phyloP scores from a whole-genome alignment of 2,329 filamentous ascomycete genomes.

The Colletotrichum sp. region DNA sequence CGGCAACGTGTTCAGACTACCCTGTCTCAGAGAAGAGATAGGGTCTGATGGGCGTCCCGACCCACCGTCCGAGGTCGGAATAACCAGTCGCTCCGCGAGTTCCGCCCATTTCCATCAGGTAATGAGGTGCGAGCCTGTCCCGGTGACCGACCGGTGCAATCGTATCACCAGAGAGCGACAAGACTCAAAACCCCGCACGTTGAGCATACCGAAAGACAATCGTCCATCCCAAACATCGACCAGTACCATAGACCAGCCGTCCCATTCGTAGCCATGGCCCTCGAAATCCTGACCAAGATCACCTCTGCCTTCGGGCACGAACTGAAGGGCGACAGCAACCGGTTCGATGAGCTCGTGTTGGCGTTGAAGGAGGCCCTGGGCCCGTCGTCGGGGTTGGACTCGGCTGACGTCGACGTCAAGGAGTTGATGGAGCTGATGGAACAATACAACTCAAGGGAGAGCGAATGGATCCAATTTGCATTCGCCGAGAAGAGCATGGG shows the following conservation, averaged over 20 bases:
- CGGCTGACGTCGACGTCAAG: conserved; percentile 78
- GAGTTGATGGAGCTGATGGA: conserved; percentile 77
- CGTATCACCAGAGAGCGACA: conserved; percentile 1
- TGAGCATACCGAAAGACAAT: neutral
- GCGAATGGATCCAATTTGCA: conserved; percentile 78
- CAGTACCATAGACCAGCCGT: neutral
- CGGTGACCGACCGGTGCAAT: conserved; percentile 3
- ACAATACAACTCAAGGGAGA: conserved; percentile 70
- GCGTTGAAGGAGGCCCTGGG: conserved; percentile 79
- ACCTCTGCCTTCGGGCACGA: conserved; percentile 21
- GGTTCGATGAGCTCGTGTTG: conserved; percentile 73
- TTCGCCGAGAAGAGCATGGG: conserved; percentile 71
- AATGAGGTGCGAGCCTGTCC: neutral
- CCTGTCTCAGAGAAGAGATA: conserved; percentile 2
- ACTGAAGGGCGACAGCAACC: conserved; percentile 33
- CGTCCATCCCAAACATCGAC: conserved; percentile 7
- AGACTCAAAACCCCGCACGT: conserved; percentile 16
- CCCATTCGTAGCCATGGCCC: conserved; percentile 33
- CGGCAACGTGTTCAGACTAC: neutral
- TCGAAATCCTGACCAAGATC: conserved; percentile 34
- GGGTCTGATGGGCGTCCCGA: conserved; percentile 8
- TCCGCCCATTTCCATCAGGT: conserved; percentile 11
- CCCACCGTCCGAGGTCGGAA: conserved; percentile 21
- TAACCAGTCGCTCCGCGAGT: conserved; percentile 18
- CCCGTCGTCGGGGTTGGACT: conserved; percentile 81